phyloP scores from a whole-genome alignment of 768 basidiomycete species.

The Phlegmacium glaucopus region DNA sequence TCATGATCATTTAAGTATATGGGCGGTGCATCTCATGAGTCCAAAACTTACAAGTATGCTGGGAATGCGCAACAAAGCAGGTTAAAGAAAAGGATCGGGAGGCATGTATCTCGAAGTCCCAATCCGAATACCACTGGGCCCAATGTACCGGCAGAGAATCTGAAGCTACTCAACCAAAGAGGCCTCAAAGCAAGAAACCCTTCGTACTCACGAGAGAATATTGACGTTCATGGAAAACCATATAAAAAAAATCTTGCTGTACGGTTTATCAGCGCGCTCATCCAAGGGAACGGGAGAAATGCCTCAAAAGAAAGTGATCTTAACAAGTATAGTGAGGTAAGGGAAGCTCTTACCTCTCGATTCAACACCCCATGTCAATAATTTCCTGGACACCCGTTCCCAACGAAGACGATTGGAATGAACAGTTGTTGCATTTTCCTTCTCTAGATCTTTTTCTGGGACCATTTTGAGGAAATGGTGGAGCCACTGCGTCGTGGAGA shows the following conservation, averaged over 20 bases:
- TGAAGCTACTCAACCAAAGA: conserved; percentile 16
- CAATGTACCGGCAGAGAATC: conserved; percentile 66
- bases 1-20: background rate
- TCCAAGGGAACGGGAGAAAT: conserved; percentile 54
- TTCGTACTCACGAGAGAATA: conserved; percentile 52
- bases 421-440: no score
- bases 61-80: conserved; percentile 55
- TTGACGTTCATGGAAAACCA: conserved; percentile 77
- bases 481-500: no score
- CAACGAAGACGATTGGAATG: background rate
- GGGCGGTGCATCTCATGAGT: background rate
- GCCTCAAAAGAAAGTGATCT: conserved; percentile 27
- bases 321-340: no score
- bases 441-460: no score
- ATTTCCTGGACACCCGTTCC: no score
- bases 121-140: conserved; percentile 61
- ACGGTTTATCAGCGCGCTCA: conserved; percentile 56
- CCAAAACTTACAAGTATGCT: conserved; percentile 50
- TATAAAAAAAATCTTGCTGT: conserved; percentile 70
- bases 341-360: no score
- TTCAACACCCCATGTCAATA: no score
- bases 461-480: no score
- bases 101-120: conserved; percentile 57
- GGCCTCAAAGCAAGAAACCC: background rate
- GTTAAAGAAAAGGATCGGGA: conserved; percentile 69